Conservation (phyloP, 345 rosid species). For the Geranium rotundifolium region DNA sequence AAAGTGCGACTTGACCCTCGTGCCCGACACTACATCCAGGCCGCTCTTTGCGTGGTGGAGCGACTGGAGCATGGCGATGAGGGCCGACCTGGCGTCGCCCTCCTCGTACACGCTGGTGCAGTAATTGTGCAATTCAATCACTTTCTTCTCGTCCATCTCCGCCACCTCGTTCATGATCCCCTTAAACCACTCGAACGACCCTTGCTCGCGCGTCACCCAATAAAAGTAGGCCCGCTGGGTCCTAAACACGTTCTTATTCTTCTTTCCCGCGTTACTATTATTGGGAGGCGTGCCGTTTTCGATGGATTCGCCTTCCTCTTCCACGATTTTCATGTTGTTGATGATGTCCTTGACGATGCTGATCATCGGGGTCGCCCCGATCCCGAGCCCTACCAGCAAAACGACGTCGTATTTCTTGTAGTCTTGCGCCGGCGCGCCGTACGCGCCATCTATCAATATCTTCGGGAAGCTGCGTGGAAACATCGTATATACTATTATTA, state of each 20-base stretch:
- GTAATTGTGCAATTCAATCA: conserved; percentile 75
- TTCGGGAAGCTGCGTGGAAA: conserved; percentile 43
- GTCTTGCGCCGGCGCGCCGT: conserved; percentile 93
- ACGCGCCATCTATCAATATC: conserved; percentile 76
- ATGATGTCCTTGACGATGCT: conserved; percentile 86
- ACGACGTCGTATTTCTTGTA: conserved; percentile 82
- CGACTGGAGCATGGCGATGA: conserved; percentile 80
- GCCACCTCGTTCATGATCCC: conserved; percentile 91
- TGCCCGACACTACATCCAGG: conserved; percentile 77
- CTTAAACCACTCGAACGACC: conserved; percentile 93
- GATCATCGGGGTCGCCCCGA: conserved; percentile 91
- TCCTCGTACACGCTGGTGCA: conserved; percentile 93
- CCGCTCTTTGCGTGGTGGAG: conserved; percentile 80
- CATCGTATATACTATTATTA: neutral
- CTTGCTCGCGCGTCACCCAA: conserved; percentile 89
- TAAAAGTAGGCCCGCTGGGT: conserved; percentile 77
- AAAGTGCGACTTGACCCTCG: conserved; percentile 75
- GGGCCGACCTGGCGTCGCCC: conserved; percentile 83
- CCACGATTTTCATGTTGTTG: conserved; percentile 44
- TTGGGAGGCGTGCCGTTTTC: conserved; percentile 12
- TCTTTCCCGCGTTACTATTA: neutral
- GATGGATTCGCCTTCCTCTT: conserved; percentile 7
- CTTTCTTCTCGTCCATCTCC: conserved; percentile 52
- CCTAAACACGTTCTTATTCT: conserved; percentile 26
- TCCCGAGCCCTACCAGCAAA: conserved; percentile 77